phyloP scores from a whole-genome alignment of 2,329 filamentous ascomycete genomes.

The Chrysoporthe austroafricana region DNA sequence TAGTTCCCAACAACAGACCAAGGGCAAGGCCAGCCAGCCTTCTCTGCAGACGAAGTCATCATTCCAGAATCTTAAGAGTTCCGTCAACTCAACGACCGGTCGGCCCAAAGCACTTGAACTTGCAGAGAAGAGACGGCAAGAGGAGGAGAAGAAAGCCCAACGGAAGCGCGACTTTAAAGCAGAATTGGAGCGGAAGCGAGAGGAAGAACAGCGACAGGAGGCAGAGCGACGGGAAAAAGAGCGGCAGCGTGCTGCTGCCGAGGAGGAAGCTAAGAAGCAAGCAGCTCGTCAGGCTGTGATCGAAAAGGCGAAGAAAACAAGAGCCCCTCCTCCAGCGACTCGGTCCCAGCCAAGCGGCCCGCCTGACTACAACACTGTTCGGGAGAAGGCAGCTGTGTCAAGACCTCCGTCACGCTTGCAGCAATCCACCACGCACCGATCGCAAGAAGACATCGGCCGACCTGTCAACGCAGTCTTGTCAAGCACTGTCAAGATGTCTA shows the following conservation, averaged over 20 bases:
- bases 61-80: slow-evolving; percentile 65
- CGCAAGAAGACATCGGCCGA: slow-evolving; percentile 63
- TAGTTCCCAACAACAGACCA: slow-evolving; percentile 49
- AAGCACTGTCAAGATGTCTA: slow-evolving; percentile 66
- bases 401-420: slow-evolving; percentile 63
- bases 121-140: slow-evolving; percentile 81
- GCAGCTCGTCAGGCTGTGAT: slow-evolving; percentile 66
- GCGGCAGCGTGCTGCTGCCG: slow-evolving; percentile 55
- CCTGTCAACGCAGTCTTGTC: slow-evolving; percentile 63
- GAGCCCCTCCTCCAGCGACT: slow-evolving; percentile 63
- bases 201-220: slow-evolving; percentile 68
- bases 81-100: slow-evolving; percentile 59
- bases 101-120: slow-evolving; percentile 74
- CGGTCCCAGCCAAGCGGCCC: slow-evolving; percentile 58
- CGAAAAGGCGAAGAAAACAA: slow-evolving; percentile 67
- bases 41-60: slow-evolving; percentile 64
- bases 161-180: slow-evolving; percentile 81
- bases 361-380: slow-evolving; percentile 47
- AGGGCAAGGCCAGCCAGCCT: slow-evolving; percentile 69
- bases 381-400: slow-evolving; percentile 40
- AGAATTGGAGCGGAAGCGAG: slow-evolving; percentile 78
- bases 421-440: slow-evolving; percentile 50
- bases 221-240: slow-evolving; percentile 64
- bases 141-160: slow-evolving; percentile 79
- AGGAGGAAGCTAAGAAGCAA: slow-evolving; percentile 67